phyloP scores from a whole-genome alignment of 257 asterid species.

The Jaltomata sinuosa region DNA sequence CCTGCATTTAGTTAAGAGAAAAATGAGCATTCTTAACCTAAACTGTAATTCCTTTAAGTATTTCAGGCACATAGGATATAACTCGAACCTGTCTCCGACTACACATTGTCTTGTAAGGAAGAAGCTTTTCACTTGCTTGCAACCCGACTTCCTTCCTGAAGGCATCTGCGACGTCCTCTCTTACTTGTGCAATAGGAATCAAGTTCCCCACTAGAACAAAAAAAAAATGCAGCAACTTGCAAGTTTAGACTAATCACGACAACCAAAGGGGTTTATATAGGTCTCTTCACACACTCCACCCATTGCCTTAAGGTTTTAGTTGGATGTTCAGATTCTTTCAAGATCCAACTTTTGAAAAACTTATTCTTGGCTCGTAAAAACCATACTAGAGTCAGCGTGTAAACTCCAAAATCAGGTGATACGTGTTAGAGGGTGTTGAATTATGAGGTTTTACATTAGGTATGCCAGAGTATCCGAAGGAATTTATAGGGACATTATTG shows the following conservation, averaged over 20 bases:
- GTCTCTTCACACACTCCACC: not conserved
- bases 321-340: not conserved
- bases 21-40: not conserved
- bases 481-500: not conserved
- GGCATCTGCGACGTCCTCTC: slow-evolving; percentile 72
- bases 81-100: slow-evolving; percentile 37
- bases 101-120: slow-evolving; percentile 62
- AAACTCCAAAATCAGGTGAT: not conserved
- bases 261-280: not conserved
- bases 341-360: too few species aligned
- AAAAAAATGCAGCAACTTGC: not conserved
- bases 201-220: slow-evolving; percentile 63
- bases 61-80: not conserved
- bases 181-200: slow-evolving; percentile 63
- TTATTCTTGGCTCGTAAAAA: not conserved
- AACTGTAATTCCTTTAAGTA: not conserved
- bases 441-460: not conserved
- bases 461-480: not conserved
- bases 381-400: not conserved
- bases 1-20: slow-evolving; percentile 29
- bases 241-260: not conserved
- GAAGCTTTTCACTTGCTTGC: slow-evolving; percentile 58
- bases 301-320: not conserved
- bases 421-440: not conserved
- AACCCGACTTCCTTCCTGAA: slow-evolving; percentile 59